Base-by-base conservation (phyloP, 441 rosid species). In the Bocquillonia castaneifolia region DNA sequence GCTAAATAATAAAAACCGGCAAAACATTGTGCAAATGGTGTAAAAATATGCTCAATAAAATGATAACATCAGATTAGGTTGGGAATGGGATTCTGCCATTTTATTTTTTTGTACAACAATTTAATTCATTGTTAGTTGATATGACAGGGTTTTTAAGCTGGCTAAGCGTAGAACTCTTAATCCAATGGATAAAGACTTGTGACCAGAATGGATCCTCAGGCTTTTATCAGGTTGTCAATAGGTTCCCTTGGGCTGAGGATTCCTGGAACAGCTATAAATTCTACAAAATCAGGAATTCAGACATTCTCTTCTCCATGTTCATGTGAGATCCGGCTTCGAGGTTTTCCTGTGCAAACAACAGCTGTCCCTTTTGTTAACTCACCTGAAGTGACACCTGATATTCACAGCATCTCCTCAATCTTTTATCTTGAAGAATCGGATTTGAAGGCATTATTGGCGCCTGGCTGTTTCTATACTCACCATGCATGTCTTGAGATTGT, bases 181-280 rank as follows among this genome's bases (percentile, higher is more conserved):
- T 72, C 74, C 68, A 67, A 86, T 84, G 93, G 79, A 74, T 83
- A 80, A 68, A 68, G 31, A 37, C 73, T 79, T 84, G 68, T 85
- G 92, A 87, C 84, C 68, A 59, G 44, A 65, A 90, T 93, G 98
- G 98, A 93, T 82, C 98, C 98, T 36, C 96, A 90, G 80, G 94
- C 93, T 77, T 93, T 93, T 76, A 88, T 85, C 77, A 90, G 96
- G 81, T 76, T 93, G 72, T 93, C 98, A n/a, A 73, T 90, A 25
- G 88, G 91, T 77, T 87, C 97, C 72, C 86, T 93, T 50, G 93
- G 96, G 74, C 80, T 93, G 60, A 84, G 96, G 83, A 72, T 82
- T 78, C 86, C 90, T 28, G 83, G 82, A 71, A 31, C 85, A 51
- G 69, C 78, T 48, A 66, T 80, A 54, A 80, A 65, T 76, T 70